Evolutionary conservation across 2,329 filamentous ascomycete genomes (phyloP), one percentile per base, ranked within the genome.

Genomic region (Fusarium camptoceras): DNA sequence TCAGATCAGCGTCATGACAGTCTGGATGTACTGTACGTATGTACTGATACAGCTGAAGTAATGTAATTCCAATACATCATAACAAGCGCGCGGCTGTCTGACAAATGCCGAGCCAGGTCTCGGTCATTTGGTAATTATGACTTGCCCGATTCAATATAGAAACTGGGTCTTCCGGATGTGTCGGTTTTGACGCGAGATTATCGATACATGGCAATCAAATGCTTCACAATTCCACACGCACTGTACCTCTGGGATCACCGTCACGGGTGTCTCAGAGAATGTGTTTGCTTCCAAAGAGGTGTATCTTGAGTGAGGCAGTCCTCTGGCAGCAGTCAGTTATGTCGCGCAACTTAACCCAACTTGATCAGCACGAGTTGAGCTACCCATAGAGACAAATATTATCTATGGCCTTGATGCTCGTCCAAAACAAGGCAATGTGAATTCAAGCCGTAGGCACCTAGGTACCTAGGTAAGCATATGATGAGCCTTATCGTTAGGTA

Each of bases 51-150:
- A 39, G 31, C 30, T 42, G 24, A 42, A 28, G 37, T 53, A 53
- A 42, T 53, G 14, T 53, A 53, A 42, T 53, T 41, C 24, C 24
- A 53, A 53, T 16, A 51, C n/a, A 55, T 57, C 50, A 31, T 31
- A 18, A 39, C 57, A 70, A 70, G 57, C 67, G 63, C 62, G 66
- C 62, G 66, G 53, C 57, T 68, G 57, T 34, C 54, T 63, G 41
- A 55, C 54, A 63, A 71, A 62, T 70, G 50, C 64, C 68, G 41
- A 16, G 25, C 51, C 41, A 47, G 27, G 24, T 65, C 59, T 71
- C 43, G 49, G 39, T 24, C 37, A 30, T 55, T 55, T 48, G 68
- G 68, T 39, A 65, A 53, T 53, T 43, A 9, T 37, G n/a, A 28
- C 48, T 60, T 55, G 62, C 55, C 48, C 62, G 62, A 34, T 54